Base-by-base conservation (phyloP, 495 filamentous ascomycete genomes). In the Hypoxylon rickii region DNA sequence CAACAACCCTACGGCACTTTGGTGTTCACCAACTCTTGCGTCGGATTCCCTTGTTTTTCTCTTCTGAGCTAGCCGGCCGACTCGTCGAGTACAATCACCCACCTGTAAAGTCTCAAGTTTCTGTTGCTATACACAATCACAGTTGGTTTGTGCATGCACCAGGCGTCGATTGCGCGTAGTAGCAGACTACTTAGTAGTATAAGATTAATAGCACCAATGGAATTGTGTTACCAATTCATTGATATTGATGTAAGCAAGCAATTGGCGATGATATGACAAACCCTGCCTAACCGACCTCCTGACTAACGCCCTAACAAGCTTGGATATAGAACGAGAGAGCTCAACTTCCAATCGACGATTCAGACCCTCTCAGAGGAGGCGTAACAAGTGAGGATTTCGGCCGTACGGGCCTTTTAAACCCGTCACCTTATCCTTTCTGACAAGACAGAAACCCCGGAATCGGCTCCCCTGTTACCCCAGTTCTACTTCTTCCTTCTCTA, bases 1-100 rank as follows among this genome's bases (percentile, higher is more conserved):
- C 53, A 42, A 44, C 44, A 33, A 7, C 42, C 37, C 29, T 48
- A 63, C 59, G 59, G 59, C 59, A 63, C 47, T 63, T 63, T 57
- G 37, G 21, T 52, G 22, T 51, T 56, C 10, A 29, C 24, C 21
- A 24, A 56, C 11, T 53, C 22, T 44, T 37, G 33, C 11, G 43
- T 49, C 43, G 21, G 10, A 53, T 19, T 7, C 13, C 5, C 20
- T 51, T 7, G 22, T 36, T 49, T 44, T 48, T 56, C 32, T 39
- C 53, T 57, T 53, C 59, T 32, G 57, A 56, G 53, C 32, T 34
- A 22, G 48, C 44, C 37, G 39, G 48, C n/a, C n/a, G n/a, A n/a
- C n/a, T n/a, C 43, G 53, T 53, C 43, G 39, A 54, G 44, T 50
- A 54, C 49, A 40, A 54, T 50, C 44, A 48, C 47, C 29, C 59